Base-by-base conservation (phyloP, 2,329 filamentous ascomycete genomes). In the Colletotrichum orchidophilum region DNA sequence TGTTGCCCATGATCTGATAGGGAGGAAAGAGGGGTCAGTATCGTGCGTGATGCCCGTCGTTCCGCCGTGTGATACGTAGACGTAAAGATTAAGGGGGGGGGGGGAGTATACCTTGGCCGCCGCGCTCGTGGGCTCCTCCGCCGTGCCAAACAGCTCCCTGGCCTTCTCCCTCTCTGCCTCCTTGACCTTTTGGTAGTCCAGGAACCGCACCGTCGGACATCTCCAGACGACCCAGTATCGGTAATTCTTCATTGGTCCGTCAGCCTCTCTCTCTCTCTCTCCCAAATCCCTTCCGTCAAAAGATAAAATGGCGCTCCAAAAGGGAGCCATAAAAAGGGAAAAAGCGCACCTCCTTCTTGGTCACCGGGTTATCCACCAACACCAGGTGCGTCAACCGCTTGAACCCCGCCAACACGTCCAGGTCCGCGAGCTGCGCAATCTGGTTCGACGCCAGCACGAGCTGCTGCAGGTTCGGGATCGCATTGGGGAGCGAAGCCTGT, bases 101-200 rank as follows among this genome's bases (percentile, higher is more conserved):
- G 27, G 27, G 21, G 11, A 1, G 49, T 9, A 21, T 24, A 91
- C 90, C 86, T 93, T 92, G 24, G 89, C 88, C 29, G 96, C 95
- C 42, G 97, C 86, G 12, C 93, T 91, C 0, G 95, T 94, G 1
- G 96, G 96, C 79, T 93, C 90, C 62, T 93, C 89, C 1, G 82
- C 81, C 3, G 93, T 94, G 62, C 97, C 97, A 78, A 98, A 98
- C 2, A 99, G 86, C 81, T 96, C 92, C 21, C 83, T 86, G 0
- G 94, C 94, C 76, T 91, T 89, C 74, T 89, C 84, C 54, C 95
- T 90, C 86, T 99, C 96, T 0, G 88, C 91, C 74, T 96, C 90
- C 82, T 94, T 97, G 60, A 99, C 95, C 83, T 97, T 97, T 76
- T 91, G 88, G 80, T 94, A 98, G 83, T 99, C 96, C 59, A 99